Base-by-base conservation (phyloP, 2,329 filamentous ascomycete species). In the Fusarium graminum region DNA sequence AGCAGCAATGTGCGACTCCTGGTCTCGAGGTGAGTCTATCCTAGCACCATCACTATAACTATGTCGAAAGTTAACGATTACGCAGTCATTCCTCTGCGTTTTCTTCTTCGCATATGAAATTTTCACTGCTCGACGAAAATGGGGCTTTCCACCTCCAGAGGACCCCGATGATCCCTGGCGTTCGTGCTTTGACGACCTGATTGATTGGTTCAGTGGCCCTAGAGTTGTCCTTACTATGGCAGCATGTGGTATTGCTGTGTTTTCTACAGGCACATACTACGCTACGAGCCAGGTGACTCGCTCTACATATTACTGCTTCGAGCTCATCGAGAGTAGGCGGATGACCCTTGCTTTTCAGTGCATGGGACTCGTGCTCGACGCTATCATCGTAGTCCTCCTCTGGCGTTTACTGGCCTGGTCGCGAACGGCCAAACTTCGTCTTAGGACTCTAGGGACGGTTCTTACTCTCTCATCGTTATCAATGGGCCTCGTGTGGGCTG, bases 381-480 rank as follows among this genome's bases (percentile, higher is more conserved):
- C 80, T 8, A 55, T 74, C 38, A 81, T 86, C 50, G 69, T 83
- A 19, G 70, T 85, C n/a, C 71, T 85, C 11, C 59, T 80, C 4
- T 87, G 85, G 84, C 80, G 83, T 34, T 76, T 85, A 6, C 72
- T 87, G 7, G 79, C 80, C 13, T 86, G 84, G 83, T 76, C 81
- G 1, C 79, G 81, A 39, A 84, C 82, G 0, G 80, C 81, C 7
- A 83, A 80, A 62, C 72, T 75, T 30, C 80, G 83, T 4, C 72
- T 87, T n/a, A 79, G 77, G 11, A 80, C 78, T 1, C 70, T 87
- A 10, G 79, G 81, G 7, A 74, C 74, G 4, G 77, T 85, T 4
- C 68, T 86, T 7, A 59, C 80, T 2, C 61, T 78, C 10, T 78
- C 82, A 1, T 77, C 82, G 0, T 29, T 81, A 4, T 76, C 74